Evolutionary conservation across 2,329 filamentous ascomycete genomes (phyloP).

Genomic region (Alternaria sp.): DNA sequence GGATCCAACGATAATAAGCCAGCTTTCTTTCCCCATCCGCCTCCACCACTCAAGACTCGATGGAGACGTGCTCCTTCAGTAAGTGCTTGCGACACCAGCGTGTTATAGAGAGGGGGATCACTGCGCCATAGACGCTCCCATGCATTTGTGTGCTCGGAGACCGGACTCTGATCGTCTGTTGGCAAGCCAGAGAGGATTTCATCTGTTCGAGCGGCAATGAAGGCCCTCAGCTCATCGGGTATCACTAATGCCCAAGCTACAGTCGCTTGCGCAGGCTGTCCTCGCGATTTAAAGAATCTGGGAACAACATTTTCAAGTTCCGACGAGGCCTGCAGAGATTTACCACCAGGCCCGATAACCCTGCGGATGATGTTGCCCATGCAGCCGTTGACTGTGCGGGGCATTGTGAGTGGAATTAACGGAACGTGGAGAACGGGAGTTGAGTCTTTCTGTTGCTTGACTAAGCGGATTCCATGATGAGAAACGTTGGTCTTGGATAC

Average conservation of each 20-base stretch:
- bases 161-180: not conserved
- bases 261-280: conserved; percentile 56
- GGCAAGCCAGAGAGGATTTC: conserved; percentile 8
- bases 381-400: conserved; percentile 67
- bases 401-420: conserved; percentile 67
- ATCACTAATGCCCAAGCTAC: conserved; percentile 77
- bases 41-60: conserved; percentile 74
- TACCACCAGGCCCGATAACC: conserved; percentile 56
- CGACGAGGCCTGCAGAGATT: conserved; percentile 67
- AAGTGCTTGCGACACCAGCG: conserved; percentile 27
- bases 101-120: conserved; percentile 28
- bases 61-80: conserved; percentile 50
- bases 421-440: conserved; percentile 50
- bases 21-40: conserved; percentile 82
- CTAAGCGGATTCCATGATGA: conserved; percentile 23
- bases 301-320: conserved; percentile 73
- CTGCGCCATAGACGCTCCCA: conserved; percentile 30
- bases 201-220: conserved; percentile 4
- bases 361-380: conserved; percentile 81
- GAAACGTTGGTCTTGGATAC: conserved; percentile 19
- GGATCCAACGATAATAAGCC: conserved; percentile 81
- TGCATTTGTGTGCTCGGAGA: conserved; percentile 1
- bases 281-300: conserved; percentile 58
- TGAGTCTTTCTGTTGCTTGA: not conserved
- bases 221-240: conserved; percentile 43